Evolutionary conservation across 192 early-diverging fungal species (phyloP).

Genomic region (Chytriomyces hyalinus): DNA sequence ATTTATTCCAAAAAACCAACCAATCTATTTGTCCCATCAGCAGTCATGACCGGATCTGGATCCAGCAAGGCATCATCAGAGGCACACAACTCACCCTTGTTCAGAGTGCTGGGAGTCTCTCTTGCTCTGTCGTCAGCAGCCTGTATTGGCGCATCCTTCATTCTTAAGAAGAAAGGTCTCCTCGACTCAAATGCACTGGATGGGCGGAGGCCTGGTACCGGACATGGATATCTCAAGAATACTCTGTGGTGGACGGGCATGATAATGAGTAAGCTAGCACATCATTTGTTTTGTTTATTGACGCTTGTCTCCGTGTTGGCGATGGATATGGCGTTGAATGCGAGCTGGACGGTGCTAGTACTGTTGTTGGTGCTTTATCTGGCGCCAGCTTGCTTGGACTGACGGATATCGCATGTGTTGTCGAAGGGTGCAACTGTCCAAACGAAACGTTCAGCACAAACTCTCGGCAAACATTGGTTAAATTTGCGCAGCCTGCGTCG

Average conservation of each 20-base stretch:
- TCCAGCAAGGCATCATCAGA: neutral
- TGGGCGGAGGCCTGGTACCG: slow-evolving; percentile 30
- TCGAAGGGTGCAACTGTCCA: no score
- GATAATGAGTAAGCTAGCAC: slow-evolving; percentile 63
- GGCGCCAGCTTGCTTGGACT: neutral
- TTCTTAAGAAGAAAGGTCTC: slow-evolving; percentile 91
- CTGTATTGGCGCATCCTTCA: slow-evolving; percentile 87
- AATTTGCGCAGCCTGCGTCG: no score
- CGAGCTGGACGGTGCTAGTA: no score
- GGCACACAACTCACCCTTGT: slow-evolving; percentile 11
- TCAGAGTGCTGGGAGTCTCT: slow-evolving; percentile 70
- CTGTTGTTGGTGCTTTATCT: neutral
- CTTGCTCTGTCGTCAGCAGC: slow-evolving; percentile 84
- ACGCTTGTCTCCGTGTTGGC: no score
- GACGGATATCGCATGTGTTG: no score
- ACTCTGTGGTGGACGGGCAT: slow-evolving; percentile 91
- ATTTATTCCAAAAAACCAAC: no score
- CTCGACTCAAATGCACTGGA: slow-evolving; percentile 56
- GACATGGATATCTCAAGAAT: slow-evolving; percentile 84
- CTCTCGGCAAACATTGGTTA: no score
- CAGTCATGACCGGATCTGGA: neutral
- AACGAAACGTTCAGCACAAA: no score
- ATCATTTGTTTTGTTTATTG: no score
- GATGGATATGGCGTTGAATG: no score
- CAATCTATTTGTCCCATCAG: no score